Base-by-base conservation (phyloP, 202 grass and related monocot genomes). In the Setaria italica region DNA sequence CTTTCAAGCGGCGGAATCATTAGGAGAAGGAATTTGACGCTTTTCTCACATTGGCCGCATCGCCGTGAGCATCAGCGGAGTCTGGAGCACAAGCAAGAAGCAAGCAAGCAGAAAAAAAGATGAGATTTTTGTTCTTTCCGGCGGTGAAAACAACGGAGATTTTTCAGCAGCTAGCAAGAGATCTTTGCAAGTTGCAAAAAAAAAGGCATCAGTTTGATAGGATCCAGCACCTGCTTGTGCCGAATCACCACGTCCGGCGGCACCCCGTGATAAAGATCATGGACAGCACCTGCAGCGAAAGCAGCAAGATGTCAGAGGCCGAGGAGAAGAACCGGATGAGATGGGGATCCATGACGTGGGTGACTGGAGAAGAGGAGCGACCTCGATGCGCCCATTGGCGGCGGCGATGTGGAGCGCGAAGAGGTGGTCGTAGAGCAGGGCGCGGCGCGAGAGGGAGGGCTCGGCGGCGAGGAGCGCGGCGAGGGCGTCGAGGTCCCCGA, bases 351-450 rank as follows among this genome's bases (percentile, higher is more conserved):
- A 77, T 11, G 80, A 48, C 11, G 65, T 0, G 11, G 7, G 46
- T 29, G 63, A 8, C 0, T 4, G 17, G 16, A 14, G 30, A 5
- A 29, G 51, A n/a, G 42, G 62, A 45, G 30, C 39, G 3, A 99
- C 97, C 90, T 99, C 90, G 74, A 96, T 60, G 63, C 74, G 91
- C 13, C 97, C 97, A 87, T 92, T 94, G 54, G 94, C 92, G 73
- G 97, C 92, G 68, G 92, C 94, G 88, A 99, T 90, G 92, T 99
- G 97, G 62, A 99, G 93, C 55, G 90, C 88, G 70, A 90, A 99
- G 55, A 94, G 82, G 70, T 92, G 92, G 81, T 92, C 93, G 88
- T 96, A 99, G 82, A 95, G 82, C 7, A 92, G 92, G 72, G 85
- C 64, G 49, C 87, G 93, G 68, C 67, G 80, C 19, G 86, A 70